Base-by-base conservation (phyloP, 73 alveolate genomes). In the Stentor roeselii region DNA sequence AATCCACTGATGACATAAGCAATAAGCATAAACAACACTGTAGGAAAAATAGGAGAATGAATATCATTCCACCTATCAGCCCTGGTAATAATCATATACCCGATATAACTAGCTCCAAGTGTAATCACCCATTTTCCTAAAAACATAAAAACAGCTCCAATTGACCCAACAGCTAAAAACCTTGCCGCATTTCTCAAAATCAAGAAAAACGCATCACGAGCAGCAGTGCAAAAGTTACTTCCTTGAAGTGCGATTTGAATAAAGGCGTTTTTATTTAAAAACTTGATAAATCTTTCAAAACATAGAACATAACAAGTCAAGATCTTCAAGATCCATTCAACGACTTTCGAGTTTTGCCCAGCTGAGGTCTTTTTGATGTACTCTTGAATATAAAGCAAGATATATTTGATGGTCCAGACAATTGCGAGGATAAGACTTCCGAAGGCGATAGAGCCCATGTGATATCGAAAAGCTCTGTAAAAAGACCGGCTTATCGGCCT, bases 371-470 rank as follows among this genome's bases (percentile, higher is more conserved):
- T 90, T 82, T 95, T 94, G 59, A 92, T 82, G 87, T 93, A 59
- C 83, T 92, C 87, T 85, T 92, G 90, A 83, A 95, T 84, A 88
- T 89, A 93, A 78, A 94, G 97, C 42, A 97, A 92, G 39, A 96
- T 86, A 39, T 95, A 82, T 93, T 96, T 95, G 50, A 97, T 92
- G 83, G 97, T 87, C 90, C 96, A 92, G 74, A 93, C 96, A 30
- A 97, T 89, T 2, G 99, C 99, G 15, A 97, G 89, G 32, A 97
- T 86, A 84, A 96, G 90, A 61, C 98, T 83, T 11, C 99, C 99
- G 88, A 97, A 97, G 14, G 99, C 99, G 27, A 97, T 80, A 1
- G 99, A 95, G 61, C 99, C 99, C 50, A 95, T 87, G 83, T 97
- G 99, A 90, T 96, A 97, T 89, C 98, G 91, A 83, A 94, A 90